Conservation (phyloP, 305 asterid genomes). For the Solanum aculeatissimum region DNA sequence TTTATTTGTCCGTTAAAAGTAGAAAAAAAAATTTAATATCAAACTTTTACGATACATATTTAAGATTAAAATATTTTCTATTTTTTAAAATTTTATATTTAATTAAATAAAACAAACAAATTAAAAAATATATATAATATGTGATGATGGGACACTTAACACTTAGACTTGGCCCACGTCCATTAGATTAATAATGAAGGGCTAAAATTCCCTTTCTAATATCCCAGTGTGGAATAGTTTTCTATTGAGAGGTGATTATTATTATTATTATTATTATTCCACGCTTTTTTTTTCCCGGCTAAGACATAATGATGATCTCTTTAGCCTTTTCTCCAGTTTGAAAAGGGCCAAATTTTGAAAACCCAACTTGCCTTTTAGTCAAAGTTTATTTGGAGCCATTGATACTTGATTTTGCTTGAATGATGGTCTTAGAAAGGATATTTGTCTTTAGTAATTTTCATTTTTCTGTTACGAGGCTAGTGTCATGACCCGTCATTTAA, state of each 20-base stretch:
- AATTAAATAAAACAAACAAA: not conserved
- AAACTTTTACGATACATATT: fast-evolving
- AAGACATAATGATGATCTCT: not conserved
- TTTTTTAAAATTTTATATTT: too few species aligned
- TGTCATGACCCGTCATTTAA: too few species aligned
- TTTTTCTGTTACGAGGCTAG: not conserved
- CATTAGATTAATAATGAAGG: not conserved
- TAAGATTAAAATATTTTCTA: not conserved
- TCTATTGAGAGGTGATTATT: not conserved
- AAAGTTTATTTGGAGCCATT: not conserved
- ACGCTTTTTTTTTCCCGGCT: not conserved
- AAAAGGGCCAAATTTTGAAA: not conserved
- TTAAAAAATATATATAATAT: not conserved
- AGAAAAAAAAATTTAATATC: too few species aligned
- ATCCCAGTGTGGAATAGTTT: not conserved
- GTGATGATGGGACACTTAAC: not conserved
- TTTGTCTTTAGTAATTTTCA: not conserved
- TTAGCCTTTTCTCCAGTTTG: not conserved
- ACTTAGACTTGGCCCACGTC: not conserved
- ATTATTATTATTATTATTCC: not conserved
- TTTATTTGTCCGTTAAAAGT: too few species aligned
- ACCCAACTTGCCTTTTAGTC: not conserved
- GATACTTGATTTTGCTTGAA: not conserved
- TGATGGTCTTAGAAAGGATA: not conserved
- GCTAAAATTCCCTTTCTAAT: not conserved